A percentile compares a stretch with the other conserved stretches of the same genome.
Conservation (phyloP, 2,329 filamentous ascomycete species). For the Gyromitra esculenta region DNA sequence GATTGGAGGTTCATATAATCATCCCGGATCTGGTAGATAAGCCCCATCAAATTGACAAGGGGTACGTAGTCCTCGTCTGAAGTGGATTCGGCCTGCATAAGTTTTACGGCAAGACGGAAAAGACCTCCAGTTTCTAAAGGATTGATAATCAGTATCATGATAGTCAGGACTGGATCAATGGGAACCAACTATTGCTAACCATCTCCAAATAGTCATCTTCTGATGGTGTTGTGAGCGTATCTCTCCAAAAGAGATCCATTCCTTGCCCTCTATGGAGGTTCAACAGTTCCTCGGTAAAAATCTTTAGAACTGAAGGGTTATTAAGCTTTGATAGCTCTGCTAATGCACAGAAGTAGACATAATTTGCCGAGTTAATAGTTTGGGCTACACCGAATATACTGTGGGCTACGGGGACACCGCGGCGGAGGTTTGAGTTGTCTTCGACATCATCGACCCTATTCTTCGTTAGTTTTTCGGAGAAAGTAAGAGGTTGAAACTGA, state of each 20-base stretch:
- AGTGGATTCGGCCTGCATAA: constrained; percentile 81
- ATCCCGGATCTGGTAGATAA: constrained; percentile 90
- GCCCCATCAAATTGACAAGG: constrained; percentile 83
- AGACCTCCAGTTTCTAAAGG: constrained; percentile 77
- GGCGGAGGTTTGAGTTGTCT: constrained; percentile 78
- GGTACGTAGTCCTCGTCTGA: constrained; percentile 74
- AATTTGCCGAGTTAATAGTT: constrained; percentile 91
- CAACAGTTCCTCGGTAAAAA: constrained; percentile 83
- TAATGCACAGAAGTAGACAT: constrained; percentile 83
- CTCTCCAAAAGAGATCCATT: constrained; percentile 91
- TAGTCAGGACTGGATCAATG: neutral
- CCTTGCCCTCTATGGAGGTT: constrained; percentile 88
- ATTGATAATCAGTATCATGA: constrained; percentile 6
- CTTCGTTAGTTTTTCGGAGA: constrained; percentile 16
- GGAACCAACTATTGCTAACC: constrained; percentile 75
- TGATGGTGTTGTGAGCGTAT: constrained; percentile 81
- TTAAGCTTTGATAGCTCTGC: constrained; percentile 76
- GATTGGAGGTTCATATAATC: constrained; percentile 85
- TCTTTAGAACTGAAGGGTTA: constrained; percentile 73
- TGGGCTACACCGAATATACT: constrained; percentile 85
- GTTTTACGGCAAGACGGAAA: constrained; percentile 83
- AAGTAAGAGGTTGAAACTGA: neutral
- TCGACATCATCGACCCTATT: constrained; percentile 82
- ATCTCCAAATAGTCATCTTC: constrained; percentile 94
- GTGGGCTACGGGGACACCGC: constrained; percentile 83